These are phyloP conservation scores for Effrenium voratum DNA, from an alignment of 73 alveolate species.

Conservation along the genomic window DNA sequence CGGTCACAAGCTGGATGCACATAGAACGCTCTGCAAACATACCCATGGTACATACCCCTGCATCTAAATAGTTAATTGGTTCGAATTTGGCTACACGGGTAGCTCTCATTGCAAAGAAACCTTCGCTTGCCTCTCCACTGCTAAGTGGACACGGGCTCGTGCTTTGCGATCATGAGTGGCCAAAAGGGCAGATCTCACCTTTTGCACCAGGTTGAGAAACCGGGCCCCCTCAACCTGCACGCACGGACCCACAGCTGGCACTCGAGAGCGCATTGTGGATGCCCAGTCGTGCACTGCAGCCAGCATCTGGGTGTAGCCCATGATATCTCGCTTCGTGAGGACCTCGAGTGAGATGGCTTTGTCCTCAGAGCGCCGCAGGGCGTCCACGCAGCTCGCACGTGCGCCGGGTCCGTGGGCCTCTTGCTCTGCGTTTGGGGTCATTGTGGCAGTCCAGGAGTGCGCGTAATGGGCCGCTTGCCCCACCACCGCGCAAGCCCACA, in stretches of 20 bases:
- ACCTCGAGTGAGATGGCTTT: conserved; percentile 26
- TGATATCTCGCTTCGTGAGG: conserved; percentile 34
- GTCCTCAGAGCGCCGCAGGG: background rate
- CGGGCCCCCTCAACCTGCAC: conserved; percentile 34
- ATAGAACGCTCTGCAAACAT: no score
- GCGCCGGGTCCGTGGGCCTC: background rate
- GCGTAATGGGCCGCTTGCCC: background rate
- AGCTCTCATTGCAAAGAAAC: no score
- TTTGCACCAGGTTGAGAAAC: background rate
- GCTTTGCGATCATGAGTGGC: conserved; percentile 30
- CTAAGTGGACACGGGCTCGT: conserved; percentile 5
- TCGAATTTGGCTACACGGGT: no score
- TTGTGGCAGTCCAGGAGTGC: background rate
- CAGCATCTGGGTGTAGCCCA: conserved; percentile 53
- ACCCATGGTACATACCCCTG: no score
- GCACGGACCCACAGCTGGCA: conserved; percentile 14
- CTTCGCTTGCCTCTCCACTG: conserved; percentile 33
- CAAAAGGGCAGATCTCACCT: background rate
- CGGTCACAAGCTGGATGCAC: no score
- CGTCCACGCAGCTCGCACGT: background rate
- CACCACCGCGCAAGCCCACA: background rate
- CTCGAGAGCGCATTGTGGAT: background rate
- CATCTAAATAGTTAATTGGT: no score
- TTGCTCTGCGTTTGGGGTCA: background rate
- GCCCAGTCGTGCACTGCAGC: conserved; percentile 37